These are phyloP conservation scores for Raffaelea ambrosiae DNA, from an alignment of 2,329 filamentous ascomycete genomes.

Conservation along the genomic window DNA sequence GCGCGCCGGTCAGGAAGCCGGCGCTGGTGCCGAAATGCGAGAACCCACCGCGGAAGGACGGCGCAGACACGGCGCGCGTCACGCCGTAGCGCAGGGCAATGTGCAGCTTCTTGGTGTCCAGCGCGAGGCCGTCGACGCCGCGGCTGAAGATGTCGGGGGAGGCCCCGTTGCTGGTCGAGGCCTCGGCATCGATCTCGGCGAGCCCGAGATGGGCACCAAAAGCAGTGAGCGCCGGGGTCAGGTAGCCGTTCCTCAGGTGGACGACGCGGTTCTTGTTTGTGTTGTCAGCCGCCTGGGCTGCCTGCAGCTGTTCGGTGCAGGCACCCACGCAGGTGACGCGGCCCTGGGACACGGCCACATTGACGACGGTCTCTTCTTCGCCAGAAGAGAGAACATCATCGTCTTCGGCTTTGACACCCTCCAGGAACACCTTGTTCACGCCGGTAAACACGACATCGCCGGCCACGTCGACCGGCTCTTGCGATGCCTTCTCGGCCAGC, in stretches of 20 bases:
- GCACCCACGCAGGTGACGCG: conserved; percentile 47
- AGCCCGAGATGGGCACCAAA: conserved; percentile 54
- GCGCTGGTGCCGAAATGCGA: conserved; percentile 50
- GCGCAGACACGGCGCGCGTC: conserved; percentile 50
- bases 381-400: not conserved
- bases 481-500: conserved; percentile 24
- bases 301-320: conserved; percentile 36
- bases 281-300: no score
- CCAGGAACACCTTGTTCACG: conserved; percentile 41
- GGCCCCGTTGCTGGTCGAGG: conserved; percentile 42
- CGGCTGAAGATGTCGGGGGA: conserved; percentile 43
- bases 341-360: conserved; percentile 44
- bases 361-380: conserved; percentile 16
- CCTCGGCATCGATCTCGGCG: conserved; percentile 53
- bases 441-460: conserved; percentile 47
- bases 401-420: conserved; percentile 6
- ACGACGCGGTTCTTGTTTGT: conserved; percentile 25
- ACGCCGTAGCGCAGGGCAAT: conserved; percentile 47
- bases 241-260: conserved; percentile 46
- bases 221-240: conserved; percentile 52
- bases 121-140: conserved; percentile 46
- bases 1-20: conserved; percentile 45
- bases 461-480: conserved; percentile 24
- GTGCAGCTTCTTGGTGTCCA: conserved; percentile 48
- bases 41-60: conserved; percentile 30